Evolutionary conservation across 106 monocot genomes (phyloP).

Genomic region (Xerophyta viscosa): DNA sequence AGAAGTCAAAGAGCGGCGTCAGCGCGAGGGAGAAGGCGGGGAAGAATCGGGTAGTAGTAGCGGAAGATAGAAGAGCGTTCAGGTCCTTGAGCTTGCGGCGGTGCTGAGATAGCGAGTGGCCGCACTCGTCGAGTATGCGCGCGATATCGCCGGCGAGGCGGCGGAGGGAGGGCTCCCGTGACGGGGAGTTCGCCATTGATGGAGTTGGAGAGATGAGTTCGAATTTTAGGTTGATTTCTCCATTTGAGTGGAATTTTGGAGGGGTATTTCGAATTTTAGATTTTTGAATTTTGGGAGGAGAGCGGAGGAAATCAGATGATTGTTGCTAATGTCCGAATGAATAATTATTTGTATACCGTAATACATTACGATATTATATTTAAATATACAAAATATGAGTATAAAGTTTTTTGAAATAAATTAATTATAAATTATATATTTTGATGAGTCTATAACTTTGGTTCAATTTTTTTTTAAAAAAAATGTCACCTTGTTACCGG

Average conservation of each 20-base stretch:
- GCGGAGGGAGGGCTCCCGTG: neutral
- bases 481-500: no score
- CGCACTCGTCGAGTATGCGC: slow-evolving; percentile 64
- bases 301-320: neutral
- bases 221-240: neutral
- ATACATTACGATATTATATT: no score
- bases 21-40: slow-evolving; percentile 47
- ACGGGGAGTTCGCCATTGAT: neutral
- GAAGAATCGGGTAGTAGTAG: slow-evolving; percentile 26
- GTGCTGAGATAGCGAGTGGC: slow-evolving; percentile 65
- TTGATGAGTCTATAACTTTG: no score
- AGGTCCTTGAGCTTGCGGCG: slow-evolving; percentile 72
- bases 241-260: neutral
- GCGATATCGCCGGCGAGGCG: slow-evolving; percentile 38
- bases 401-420: no score
- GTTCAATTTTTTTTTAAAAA: no score
- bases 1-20: slow-evolving; percentile 53
- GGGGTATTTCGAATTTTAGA: no score
- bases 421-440: no score
- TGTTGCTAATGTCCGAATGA: no score
- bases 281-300: neutral
- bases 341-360: no score
- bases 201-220: neutral
- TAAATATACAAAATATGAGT: no score
- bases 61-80: slow-evolving; percentile 30